These are phyloP conservation scores for Fagus crenata DNA, from an alignment of 306 rosid species.

Conservation along the genomic window DNA sequence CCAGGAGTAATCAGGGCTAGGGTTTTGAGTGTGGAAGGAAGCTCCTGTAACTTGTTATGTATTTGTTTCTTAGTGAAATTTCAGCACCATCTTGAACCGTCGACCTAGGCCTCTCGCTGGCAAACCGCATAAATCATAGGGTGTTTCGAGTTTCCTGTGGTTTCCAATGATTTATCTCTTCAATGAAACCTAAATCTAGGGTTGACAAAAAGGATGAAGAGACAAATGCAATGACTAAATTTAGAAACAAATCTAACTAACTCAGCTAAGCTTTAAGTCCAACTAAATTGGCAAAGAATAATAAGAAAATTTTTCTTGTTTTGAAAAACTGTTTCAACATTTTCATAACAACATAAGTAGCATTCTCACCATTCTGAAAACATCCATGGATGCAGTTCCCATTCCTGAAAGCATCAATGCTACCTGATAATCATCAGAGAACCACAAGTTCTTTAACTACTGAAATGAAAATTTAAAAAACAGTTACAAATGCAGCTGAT, in stretches of 20 bases:
- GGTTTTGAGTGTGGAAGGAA: neutral
- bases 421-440: constrained; percentile 54
- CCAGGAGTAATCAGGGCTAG: neutral
- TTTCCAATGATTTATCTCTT: neutral
- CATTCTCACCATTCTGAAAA: constrained; percentile 73
- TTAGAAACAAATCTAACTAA: neutral
- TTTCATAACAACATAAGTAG: neutral
- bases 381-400: constrained; percentile 72
- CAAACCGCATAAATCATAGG: neutral
- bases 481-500: constrained; percentile 6
- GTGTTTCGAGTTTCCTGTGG: neutral
- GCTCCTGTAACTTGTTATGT: neutral
- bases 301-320: neutral
- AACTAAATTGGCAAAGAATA: constrained; percentile 3
- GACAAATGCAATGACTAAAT: neutral
- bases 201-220: neutral
- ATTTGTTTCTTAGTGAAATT: neutral
- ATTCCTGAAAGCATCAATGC: constrained; percentile 93
- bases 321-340: neutral
- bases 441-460: constrained; percentile 19
- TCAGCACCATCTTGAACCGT: neutral
- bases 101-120: neutral
- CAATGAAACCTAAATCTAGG: neutral
- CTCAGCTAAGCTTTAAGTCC: neutral
- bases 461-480: neutral